phyloP scores from a whole-genome alignment of 2,329 filamentous ascomycete species.

The Eutypa lata region DNA sequence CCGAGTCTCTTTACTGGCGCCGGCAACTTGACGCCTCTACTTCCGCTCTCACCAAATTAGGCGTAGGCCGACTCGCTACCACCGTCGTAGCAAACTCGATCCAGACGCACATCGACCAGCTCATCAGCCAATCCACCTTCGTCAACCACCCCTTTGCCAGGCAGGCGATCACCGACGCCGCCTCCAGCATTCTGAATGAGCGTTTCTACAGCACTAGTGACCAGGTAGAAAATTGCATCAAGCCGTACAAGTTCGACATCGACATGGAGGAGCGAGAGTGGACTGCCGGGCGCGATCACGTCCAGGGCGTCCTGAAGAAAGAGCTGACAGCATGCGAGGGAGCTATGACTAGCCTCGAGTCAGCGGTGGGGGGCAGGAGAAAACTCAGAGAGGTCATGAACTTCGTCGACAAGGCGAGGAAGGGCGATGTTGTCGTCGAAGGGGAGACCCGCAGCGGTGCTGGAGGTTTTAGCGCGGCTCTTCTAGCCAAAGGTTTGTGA shows the following conservation, averaged over 20 bases:
- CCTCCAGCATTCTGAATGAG: conserved; percentile 86
- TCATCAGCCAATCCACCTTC: conserved; percentile 81
- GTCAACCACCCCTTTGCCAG: conserved; percentile 86
- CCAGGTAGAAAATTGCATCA: conserved; percentile 98
- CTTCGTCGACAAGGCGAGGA: conserved; percentile 87
- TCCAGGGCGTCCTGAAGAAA: conserved; percentile 75
- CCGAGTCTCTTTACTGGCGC: conserved; percentile 86
- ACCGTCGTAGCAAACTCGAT: conserved; percentile 87
- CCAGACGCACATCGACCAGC: conserved; percentile 74
- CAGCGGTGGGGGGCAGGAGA: conserved; percentile 72
- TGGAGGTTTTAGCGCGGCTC: conserved; percentile 85
- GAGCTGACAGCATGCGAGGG: conserved; percentile 82
- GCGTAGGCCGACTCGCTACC: conserved; percentile 87
- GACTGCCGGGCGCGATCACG: conserved; percentile 79
- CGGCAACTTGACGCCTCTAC: conserved; percentile 90
- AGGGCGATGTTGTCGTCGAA: conserved; percentile 80
- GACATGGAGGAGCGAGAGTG: conserved; percentile 92
- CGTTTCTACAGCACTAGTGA: conserved; percentile 96
- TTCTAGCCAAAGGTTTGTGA: conserved; percentile 73
- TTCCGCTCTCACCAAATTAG: conserved; percentile 87
- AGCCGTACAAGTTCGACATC: conserved; percentile 97
- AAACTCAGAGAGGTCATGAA: conserved; percentile 86
- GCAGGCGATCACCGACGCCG: conserved; percentile 88
- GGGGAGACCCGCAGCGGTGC: conserved; percentile 81
- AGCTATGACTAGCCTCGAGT: conserved; percentile 73